Conservation (phyloP, 164 flowering plant species). For the Chimonanthus salicifolius region DNA sequence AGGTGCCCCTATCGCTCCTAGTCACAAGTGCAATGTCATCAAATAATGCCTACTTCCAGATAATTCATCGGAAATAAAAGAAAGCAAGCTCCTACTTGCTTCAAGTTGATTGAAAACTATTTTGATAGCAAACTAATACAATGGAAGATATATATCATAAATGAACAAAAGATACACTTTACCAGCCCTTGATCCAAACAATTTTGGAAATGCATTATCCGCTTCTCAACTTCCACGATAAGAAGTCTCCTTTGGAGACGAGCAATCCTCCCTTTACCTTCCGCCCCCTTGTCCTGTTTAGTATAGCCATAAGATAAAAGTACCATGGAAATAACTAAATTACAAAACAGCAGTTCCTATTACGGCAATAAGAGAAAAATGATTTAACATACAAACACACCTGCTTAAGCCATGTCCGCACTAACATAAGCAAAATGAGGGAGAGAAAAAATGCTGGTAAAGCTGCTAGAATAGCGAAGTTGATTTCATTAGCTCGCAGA, state of each 20-base stretch:
- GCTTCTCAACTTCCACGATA: constrained; percentile 76
- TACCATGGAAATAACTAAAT: not conserved
- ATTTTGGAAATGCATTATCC: constrained; percentile 64
- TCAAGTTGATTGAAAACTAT: too few relatives aligned
- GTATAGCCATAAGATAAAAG: not conserved
- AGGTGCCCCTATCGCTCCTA: too few relatives aligned
- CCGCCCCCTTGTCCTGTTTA: constrained; percentile 77
- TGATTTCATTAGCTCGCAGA: constrained; percentile 92
- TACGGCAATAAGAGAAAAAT: not conserved
- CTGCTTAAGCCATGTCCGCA: constrained; percentile 76
- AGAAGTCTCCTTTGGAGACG: constrained; percentile 83
- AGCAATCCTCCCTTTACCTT: constrained; percentile 89
- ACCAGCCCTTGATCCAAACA: constrained; percentile 74
- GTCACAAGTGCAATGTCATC: too few relatives aligned
- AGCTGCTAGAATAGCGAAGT: constrained; percentile 95
- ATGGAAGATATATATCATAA: not conserved
- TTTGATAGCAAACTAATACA: too few relatives aligned
- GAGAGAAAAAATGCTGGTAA: constrained; percentile 88
- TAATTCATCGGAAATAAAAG: too few relatives aligned
- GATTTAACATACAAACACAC: constrained; percentile 13
- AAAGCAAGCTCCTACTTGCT: too few relatives aligned
- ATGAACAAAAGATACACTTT: constrained; percentile 10
- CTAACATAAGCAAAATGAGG: constrained; percentile 48
- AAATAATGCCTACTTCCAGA: too few relatives aligned
- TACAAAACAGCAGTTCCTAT: not conserved